Evolutionary conservation across 768 basidiomycete species (phyloP).

Genomic region (Leccinum subgranulosum): DNA sequence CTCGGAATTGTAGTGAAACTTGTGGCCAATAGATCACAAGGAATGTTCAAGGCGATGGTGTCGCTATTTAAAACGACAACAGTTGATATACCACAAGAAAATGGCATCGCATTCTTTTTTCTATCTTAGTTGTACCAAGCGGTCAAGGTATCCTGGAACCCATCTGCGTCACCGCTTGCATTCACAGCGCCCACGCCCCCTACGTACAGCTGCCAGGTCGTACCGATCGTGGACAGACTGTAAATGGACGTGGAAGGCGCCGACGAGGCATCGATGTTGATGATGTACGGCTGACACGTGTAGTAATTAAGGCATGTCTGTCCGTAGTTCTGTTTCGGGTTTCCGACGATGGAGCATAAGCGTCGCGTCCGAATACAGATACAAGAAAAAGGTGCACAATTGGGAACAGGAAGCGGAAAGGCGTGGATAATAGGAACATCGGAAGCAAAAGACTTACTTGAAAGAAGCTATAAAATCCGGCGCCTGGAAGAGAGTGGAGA

Average conservation of each 20-base stretch:
- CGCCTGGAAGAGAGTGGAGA: slow-evolving; percentile 28
- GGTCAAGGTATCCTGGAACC: not conserved
- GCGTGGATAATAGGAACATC: not conserved
- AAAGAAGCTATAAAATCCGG: slow-evolving; percentile 51
- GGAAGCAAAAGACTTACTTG: slow-evolving; percentile 18
- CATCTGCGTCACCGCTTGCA: not conserved
- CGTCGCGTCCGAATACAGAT: not conserved
- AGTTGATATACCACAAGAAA: not conserved
- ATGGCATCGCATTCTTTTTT: not conserved
- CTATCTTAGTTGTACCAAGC: not conserved
- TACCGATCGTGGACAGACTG: not conserved
- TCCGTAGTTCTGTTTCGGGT: not conserved
- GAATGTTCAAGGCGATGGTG: no score
- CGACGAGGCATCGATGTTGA: not conserved
- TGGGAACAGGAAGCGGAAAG: not conserved
- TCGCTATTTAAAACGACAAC: not conserved
- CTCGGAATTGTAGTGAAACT: no score
- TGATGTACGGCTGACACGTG: not conserved
- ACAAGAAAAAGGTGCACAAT: not conserved
- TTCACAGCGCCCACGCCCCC: not conserved
- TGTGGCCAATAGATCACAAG: no score
- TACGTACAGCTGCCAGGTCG: not conserved
- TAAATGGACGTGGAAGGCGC: not conserved
- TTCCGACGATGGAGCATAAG: not conserved
- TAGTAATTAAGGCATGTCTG: not conserved